These are phyloP conservation scores for Coemansia sp. DNA, from an alignment of 371 early-diverging fungal species.

Conservation along the genomic window DNA sequence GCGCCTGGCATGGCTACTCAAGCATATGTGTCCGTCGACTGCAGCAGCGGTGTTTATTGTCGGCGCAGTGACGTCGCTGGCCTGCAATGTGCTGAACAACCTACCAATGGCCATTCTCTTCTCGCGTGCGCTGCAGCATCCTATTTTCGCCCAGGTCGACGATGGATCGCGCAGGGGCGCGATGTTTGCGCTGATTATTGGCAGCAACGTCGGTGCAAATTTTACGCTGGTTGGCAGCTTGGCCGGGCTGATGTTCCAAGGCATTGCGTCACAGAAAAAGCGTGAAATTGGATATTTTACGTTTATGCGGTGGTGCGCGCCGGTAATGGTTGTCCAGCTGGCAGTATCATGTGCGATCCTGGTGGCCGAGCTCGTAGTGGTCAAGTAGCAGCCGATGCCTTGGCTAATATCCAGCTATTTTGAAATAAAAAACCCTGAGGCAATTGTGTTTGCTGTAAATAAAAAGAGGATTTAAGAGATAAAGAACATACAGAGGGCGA, in stretches of 20 bases:
- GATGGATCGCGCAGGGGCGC: constrained; percentile 56
- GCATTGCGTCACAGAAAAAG: constrained; percentile 21
- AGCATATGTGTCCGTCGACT: constrained; percentile 58
- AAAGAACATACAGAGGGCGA: background rate
- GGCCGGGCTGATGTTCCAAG: constrained; percentile 64
- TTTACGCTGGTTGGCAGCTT: constrained; percentile 70
- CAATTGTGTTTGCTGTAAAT: background rate
- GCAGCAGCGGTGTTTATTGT: constrained; percentile 64
- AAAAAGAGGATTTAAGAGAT: background rate
- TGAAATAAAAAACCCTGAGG: background rate
- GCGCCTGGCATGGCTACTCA: constrained; percentile 62
- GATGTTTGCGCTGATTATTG: constrained; percentile 71
- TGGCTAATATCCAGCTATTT: background rate
- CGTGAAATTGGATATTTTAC: constrained; percentile 23
- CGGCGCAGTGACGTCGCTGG: constrained; percentile 62
- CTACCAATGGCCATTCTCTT: constrained; percentile 83
- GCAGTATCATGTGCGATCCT: constrained; percentile 28
- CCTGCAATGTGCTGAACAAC: constrained; percentile 79
- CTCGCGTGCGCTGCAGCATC: constrained; percentile 67
- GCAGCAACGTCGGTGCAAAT: constrained; percentile 79
- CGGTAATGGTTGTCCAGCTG: constrained; percentile 28
- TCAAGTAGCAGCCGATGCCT: constrained; percentile 5
- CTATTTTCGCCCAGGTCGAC: constrained; percentile 57
- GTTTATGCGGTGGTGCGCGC: constrained; percentile 29
- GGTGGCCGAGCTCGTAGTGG: constrained; percentile 16